phyloP scores from a whole-genome alignment of 768 basidiomycete genomes.

The Crassisporium funariophilum region DNA sequence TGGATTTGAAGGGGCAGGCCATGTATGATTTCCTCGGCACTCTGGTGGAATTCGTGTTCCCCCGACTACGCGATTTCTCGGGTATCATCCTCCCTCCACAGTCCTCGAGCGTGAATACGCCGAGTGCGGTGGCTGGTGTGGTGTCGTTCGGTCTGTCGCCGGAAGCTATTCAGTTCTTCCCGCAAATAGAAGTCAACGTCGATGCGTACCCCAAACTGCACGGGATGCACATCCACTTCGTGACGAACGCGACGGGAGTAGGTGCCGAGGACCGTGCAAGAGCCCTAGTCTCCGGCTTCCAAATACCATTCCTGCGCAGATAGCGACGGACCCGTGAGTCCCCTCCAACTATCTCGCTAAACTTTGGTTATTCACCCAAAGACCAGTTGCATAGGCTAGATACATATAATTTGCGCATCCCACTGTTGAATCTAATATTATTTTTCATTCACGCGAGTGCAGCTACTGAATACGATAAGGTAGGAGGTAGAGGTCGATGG shows the following conservation, averaged over 20 bases:
- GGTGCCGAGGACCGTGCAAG: slow-evolving; percentile 90
- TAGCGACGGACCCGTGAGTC: slow-evolving; percentile 32
- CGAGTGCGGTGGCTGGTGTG: slow-evolving; percentile 82
- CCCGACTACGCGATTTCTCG: slow-evolving; percentile 86
- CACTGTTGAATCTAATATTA: not conserved
- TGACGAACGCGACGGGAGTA: slow-evolving; percentile 85
- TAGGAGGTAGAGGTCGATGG: not conserved
- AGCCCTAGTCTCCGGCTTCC: slow-evolving; percentile 86
- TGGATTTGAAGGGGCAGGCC: slow-evolving; percentile 84
- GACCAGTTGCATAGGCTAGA: no score
- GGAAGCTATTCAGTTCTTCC: slow-evolving; percentile 86
- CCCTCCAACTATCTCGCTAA: no score
- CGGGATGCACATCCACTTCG: slow-evolving; percentile 94
- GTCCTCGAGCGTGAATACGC: slow-evolving; percentile 67
- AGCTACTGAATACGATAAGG: no score
- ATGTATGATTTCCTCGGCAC: slow-evolving; percentile 95
- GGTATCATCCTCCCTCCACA: slow-evolving; percentile 81
- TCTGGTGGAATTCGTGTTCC: slow-evolving; percentile 93
- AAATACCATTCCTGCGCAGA: slow-evolving; percentile 76
- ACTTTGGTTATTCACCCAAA: no score
- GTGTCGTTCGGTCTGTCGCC: slow-evolving; percentile 88
- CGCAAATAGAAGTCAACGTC: slow-evolving; percentile 92
- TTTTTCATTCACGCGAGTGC: not conserved
- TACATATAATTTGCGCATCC: no score
- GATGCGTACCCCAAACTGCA: slow-evolving; percentile 85